A percentile compares a stretch with the other conserved stretches of the same genome.
Conservation (phyloP, 2,329 filamentous ascomycete genomes). For the Cladosporium sp. region DNA sequence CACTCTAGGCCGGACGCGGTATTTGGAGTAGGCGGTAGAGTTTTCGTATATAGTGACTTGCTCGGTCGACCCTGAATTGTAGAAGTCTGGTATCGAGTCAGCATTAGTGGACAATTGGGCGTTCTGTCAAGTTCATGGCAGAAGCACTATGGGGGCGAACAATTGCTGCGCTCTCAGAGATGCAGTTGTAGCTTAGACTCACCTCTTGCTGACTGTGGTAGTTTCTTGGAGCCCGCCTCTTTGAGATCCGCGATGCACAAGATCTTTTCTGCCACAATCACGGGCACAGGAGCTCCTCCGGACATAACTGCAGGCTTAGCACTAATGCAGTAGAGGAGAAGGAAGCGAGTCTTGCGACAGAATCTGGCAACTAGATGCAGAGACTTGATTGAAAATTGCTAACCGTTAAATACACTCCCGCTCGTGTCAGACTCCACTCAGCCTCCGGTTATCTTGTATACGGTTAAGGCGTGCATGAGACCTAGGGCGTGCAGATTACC, state of each 20-base stretch:
- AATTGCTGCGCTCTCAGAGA: background rate
- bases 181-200: background rate
- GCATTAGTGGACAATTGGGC: background rate
- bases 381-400: background rate
- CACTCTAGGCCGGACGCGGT: slow-evolving; percentile 42
- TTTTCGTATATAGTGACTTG: slow-evolving; percentile 58
- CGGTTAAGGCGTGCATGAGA: slow-evolving; percentile 7
- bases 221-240: slow-evolving; percentile 27
- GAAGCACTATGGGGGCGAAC: no score
- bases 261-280: slow-evolving; percentile 24
- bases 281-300: slow-evolving; percentile 25
- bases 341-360: background rate
- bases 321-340: background rate
- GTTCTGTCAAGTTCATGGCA: background rate
- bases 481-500: slow-evolving; percentile 1
- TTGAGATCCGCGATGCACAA: slow-evolving; percentile 30
- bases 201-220: slow-evolving; percentile 25
- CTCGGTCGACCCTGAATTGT: slow-evolving; percentile 60
- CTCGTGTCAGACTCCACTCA: background rate
- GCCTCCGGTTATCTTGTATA: slow-evolving; percentile 2
- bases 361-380: background rate
- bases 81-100: slow-evolving; percentile 49
- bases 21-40: slow-evolving; percentile 51
- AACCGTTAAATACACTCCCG: background rate
- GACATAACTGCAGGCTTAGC: slow-evolving; percentile 5